These are phyloP conservation scores for Malassezia pachydermatis DNA, from an alignment of 1,284 basidiomycete species.

Conservation along the genomic window DNA sequence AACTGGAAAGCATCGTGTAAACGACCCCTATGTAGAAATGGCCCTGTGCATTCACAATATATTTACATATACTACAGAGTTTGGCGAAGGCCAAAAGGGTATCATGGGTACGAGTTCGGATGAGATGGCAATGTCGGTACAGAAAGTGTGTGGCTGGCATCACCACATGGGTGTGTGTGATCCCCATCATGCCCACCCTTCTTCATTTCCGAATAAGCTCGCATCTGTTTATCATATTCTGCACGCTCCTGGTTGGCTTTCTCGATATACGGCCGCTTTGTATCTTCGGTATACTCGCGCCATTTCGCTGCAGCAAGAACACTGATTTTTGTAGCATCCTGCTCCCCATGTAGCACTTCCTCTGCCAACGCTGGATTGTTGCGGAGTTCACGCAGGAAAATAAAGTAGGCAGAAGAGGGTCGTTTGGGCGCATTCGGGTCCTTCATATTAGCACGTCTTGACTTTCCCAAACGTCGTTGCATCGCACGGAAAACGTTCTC, in stretches of 20 bases:
- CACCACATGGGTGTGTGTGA: conserved; percentile 23
- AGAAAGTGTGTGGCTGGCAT: conserved; percentile 15
- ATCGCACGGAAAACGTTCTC: conserved; percentile 84
- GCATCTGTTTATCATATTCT: conserved; percentile 39
- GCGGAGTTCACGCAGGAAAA: conserved; percentile 64
- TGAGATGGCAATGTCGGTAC: not conserved
- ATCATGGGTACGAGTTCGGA: too few species aligned
- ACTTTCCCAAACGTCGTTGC: conserved; percentile 85
- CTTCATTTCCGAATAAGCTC: too few species aligned
- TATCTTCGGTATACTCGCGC: conserved; percentile 79
- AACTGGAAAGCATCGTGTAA: conserved; percentile 46
- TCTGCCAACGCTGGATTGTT: conserved; percentile 44
- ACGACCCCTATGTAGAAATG: not conserved
- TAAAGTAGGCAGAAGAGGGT: conserved; percentile 84
- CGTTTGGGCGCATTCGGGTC: conserved; percentile 95
- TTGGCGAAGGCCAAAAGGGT: not conserved
- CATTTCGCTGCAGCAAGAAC: conserved; percentile 83
- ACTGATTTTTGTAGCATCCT: conserved; percentile 87
- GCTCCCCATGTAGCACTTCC: conserved; percentile 81
- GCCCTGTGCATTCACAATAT: not conserved
- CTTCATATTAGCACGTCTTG: conserved; percentile 85
- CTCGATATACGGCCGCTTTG: conserved; percentile 54
- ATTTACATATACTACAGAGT: not conserved
- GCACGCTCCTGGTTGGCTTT: too few species aligned
- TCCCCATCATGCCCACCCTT: conserved; percentile 34